Evolutionary conservation across 306 rosid genomes (phyloP), one percentile per base, ranked within the genome.

Genomic region (Dalbergia cochinchinensis): DNA sequence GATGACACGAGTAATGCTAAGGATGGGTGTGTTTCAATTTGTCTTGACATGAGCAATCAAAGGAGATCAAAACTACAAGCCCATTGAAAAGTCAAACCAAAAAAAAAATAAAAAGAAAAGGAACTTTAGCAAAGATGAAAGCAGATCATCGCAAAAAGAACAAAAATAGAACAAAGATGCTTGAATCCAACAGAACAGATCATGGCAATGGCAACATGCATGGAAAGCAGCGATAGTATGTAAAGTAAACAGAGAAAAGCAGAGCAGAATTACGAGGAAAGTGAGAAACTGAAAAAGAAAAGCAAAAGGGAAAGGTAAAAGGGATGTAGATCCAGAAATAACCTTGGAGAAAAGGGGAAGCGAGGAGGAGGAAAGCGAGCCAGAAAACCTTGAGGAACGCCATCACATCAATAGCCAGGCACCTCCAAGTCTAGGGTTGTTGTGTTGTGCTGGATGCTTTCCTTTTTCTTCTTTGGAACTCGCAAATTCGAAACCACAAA

Each of bases 281-380:
- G 41, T 18, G 75, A 34, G 26, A 11, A 54, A 33, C 6, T 6
- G 15, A n/a, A 7, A 20, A 22, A 7, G 64, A 51, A 15, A 87
- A 26, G 31, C 3, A 26, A 72, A 53, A 91, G 91, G 15, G 92
- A 83, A 1, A 57, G 82, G 76, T 51, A 55, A 65, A 76, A 67
- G 3, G 71, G 87, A 88, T 86, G 88, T 88, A 86, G 93, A 92
- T 92, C 92, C 31, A 26, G 83, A 65, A 39, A 83, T 19, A 55
- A 95, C 99, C 99, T 90, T 83, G 94, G 44, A 88, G 50, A 26
- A 91, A 77, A 55, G 99, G 96, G 7, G 97, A 89, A 7, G 94
- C 94, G 54, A 92, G 37, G 80, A 92, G 90, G 54, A 95, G 84
- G 44, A 95, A 62, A 71, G 91, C 89, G 64, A 95, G 85, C 69